These are phyloP conservation scores for Ehretia macrophylla DNA, from an alignment of 257 asterid genomes.

Conservation along the genomic window DNA sequence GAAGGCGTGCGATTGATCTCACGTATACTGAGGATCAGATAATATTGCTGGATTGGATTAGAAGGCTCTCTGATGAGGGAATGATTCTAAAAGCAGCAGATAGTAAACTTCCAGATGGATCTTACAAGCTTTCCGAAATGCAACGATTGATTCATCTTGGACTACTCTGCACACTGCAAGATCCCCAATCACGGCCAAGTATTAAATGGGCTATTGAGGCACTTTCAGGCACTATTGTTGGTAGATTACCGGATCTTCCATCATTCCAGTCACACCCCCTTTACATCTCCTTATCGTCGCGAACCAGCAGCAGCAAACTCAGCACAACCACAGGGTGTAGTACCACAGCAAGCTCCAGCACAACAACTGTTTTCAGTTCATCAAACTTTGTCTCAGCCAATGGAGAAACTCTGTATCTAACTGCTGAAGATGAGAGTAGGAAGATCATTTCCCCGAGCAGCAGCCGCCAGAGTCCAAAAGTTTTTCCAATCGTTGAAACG, in stretches of 20 bases:
- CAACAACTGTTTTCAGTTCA: conserved; percentile 20
- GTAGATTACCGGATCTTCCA: conserved; percentile 69
- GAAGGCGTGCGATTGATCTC: conserved; percentile 80
- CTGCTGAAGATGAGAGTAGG: conserved; percentile 47
- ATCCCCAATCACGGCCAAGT: conserved; percentile 72
- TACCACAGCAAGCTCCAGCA: conserved; percentile 19
- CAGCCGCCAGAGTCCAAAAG: conserved; percentile 17
- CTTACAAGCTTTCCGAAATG: conserved; percentile 50
- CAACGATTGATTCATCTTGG: conserved; percentile 49
- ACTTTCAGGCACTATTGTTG: conserved; percentile 52
- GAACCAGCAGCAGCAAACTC: conserved; percentile 38
- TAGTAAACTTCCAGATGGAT: conserved; percentile 34
- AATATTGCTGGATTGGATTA: conserved; percentile 68
- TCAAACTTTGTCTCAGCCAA: conserved; percentile 44
- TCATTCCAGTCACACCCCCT: conserved; percentile 63
- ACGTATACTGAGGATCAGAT: conserved; percentile 74
- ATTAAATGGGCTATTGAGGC: conserved; percentile 78
- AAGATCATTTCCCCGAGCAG: conserved; percentile 5
- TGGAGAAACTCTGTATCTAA: conserved; percentile 58
- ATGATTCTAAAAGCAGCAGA: conserved; percentile 55
- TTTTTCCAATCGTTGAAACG: conserved; percentile 62
- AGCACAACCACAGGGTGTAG: conserved; percentile 24
- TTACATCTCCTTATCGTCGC: conserved; percentile 63
- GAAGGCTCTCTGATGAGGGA: conserved; percentile 78
- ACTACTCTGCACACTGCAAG: conserved; percentile 73